phyloP scores from a whole-genome alignment of 2,329 filamentous ascomycete genomes.

The Penicillium sp. region DNA sequence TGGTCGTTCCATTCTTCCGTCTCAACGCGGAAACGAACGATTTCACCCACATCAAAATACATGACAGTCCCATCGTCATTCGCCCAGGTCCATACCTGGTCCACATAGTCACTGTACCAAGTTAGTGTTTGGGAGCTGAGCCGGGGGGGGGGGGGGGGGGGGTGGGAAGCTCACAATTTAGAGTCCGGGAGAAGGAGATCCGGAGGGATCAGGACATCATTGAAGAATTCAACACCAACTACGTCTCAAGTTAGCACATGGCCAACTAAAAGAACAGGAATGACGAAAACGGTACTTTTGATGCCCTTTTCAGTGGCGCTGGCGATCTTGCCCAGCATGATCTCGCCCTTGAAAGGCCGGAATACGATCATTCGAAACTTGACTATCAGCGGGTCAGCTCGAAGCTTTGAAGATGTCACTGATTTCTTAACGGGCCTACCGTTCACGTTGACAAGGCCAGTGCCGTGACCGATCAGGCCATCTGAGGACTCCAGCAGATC shows the following conservation, averaged over 20 bases:
- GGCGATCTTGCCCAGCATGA: conserved; percentile 80
- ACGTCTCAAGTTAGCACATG: conserved; percentile 14
- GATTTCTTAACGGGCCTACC: conserved; percentile 51
- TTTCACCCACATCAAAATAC: conserved; percentile 87
- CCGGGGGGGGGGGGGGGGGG: not conserved
- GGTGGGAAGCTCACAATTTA: conserved; percentile 60
- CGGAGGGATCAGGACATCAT: conserved; percentile 79
- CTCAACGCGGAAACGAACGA: conserved; percentile 80
- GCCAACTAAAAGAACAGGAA: not conserved
- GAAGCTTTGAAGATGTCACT: too few species aligned
- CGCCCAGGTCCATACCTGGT: conserved; percentile 82
- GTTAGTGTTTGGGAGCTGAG: conserved; percentile 19
- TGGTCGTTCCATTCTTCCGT: conserved; percentile 91
- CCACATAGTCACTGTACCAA: conserved; percentile 61
- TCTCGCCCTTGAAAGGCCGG: conserved; percentile 91
- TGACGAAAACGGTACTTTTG: conserved; percentile 48
- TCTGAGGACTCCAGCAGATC: conserved; percentile 87
- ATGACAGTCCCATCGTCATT: conserved; percentile 67
- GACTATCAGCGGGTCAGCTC: conserved; percentile 52
- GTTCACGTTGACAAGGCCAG: conserved; percentile 90
- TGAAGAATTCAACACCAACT: conserved; percentile 89
- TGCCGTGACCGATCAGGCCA: conserved; percentile 88
- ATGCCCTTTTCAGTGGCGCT: conserved; percentile 70
- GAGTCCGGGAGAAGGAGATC: conserved; percentile 72
- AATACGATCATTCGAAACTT: conserved; percentile 94